These are phyloP conservation scores for Candida sojae DNA, from an alignment of 1,139 yeast genomes.

Conservation along the genomic window DNA sequence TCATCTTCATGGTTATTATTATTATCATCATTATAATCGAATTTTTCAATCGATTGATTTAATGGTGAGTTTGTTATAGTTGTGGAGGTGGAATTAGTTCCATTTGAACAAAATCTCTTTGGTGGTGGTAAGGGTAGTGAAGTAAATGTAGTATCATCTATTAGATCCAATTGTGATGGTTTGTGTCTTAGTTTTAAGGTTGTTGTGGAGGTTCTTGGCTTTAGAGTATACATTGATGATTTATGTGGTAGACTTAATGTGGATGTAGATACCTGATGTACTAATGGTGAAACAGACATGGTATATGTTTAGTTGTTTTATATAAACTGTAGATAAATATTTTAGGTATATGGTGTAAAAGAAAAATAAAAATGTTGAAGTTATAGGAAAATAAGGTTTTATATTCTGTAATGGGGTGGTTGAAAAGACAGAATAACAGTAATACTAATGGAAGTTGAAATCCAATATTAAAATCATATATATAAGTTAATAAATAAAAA, in stretches of 20 bases:
- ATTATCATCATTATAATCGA: neutral
- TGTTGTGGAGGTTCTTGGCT: neutral
- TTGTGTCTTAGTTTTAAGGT: conserved; percentile 16
- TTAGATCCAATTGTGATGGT: conserved; percentile 62
- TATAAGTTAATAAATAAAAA: neutral
- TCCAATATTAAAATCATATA: neutral
- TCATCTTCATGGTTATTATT: conserved; percentile 11
- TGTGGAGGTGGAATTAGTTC: conserved; percentile 1
- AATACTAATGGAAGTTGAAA: neutral
- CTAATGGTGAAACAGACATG: conserved; percentile 1
- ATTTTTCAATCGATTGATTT: conserved; percentile 1
- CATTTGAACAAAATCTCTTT: conserved; percentile 1
- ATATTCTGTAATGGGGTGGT: no score
- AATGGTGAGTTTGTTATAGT: neutral
- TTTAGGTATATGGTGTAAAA: neutral
- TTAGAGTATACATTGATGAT: conserved; percentile 1
- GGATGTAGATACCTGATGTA: neutral
- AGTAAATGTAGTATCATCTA: conserved; percentile 62
- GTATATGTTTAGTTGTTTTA: neutral
- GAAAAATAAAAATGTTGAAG: neutral
- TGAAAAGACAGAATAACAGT: no score
- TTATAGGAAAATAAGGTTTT: no score
- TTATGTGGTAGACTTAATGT: neutral
- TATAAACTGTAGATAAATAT: neutral
- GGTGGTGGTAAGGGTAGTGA: conserved; percentile 71